Evolutionary conservation across 805 yeast species (phyloP).

Genomic region (Barnettozyma sp.): DNA sequence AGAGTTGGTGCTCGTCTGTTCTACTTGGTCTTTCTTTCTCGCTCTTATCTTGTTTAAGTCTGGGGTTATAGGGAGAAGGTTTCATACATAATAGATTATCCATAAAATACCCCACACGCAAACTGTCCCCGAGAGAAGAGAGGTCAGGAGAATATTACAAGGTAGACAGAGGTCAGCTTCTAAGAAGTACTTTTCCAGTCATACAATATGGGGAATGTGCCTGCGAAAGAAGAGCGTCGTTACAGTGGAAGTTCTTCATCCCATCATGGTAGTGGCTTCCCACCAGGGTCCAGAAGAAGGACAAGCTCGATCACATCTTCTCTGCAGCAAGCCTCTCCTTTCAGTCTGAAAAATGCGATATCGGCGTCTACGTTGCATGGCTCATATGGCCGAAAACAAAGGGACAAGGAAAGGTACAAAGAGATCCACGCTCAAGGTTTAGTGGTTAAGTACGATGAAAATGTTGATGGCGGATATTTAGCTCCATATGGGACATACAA

Average conservation of each 20-base stretch:
- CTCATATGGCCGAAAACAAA: slow-evolving; percentile 13
- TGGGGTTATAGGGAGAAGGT: too few species aligned
- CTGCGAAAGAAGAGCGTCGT: slow-evolving; percentile 35
- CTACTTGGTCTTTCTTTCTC: too few species aligned
- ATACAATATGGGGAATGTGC: slow-evolving; percentile 41
- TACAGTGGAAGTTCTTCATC: slow-evolving; percentile 6
- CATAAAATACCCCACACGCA: too few species aligned
- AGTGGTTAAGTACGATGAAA: slow-evolving; percentile 55
- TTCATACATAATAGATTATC: too few species aligned
- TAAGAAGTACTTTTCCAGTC: too few species aligned
- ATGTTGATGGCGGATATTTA: slow-evolving; percentile 88
- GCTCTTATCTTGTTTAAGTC: too few species aligned
- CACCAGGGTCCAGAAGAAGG: slow-evolving; percentile 12
- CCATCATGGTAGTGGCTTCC: too few species aligned
- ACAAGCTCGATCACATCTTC: slow-evolving; percentile 14
- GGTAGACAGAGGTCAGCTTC: too few species aligned
- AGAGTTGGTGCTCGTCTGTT: too few species aligned
- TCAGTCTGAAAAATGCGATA: slow-evolving; percentile 22
- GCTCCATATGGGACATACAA: slow-evolving; percentile 90
- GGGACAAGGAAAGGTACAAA: slow-evolving; percentile 46
- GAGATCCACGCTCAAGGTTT: slow-evolving; percentile 51
- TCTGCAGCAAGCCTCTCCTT: slow-evolving; percentile 10
- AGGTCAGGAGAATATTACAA: too few species aligned
- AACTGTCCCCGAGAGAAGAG: too few species aligned
- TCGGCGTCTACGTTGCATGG: slow-evolving; percentile 26